Conservation (phyloP, 176 grass and related monocot species). For the Carex kokanica region DNA sequence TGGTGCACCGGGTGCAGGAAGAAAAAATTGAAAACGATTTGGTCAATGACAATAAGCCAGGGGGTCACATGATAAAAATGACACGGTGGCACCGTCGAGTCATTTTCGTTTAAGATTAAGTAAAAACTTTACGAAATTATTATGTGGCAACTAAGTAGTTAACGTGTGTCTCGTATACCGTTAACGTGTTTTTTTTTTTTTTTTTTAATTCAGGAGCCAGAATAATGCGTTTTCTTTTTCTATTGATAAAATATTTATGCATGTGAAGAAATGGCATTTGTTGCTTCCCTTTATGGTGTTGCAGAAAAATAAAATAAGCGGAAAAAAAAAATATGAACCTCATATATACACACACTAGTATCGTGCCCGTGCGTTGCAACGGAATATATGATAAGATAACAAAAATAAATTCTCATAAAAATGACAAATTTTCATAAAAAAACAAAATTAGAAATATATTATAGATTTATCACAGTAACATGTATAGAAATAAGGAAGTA, state of each 20-base stretch:
- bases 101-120: neutral
- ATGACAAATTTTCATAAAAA: too few species aligned
- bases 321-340: neutral
- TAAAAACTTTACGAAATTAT: neutral
- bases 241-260: neutral
- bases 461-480: too few species aligned
- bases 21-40: neutral
- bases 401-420: too few species aligned
- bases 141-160: neutral
- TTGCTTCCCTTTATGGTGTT: neutral
- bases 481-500: too few species aligned
- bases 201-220: neutral
- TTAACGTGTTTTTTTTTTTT: neutral
- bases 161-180: neutral
- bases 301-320: neutral
- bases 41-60: neutral
- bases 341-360: too few species aligned
- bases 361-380: too few species aligned
- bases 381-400: too few species aligned
- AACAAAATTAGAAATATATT: too few species aligned
- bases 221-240: neutral
- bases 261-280: too few species aligned
- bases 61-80: constrained; percentile 16
- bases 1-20: constrained; percentile 19
- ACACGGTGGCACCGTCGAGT: neutral